Evolutionary conservation across 176 grass and related monocot species (phyloP).

Genomic region (Carex cristatella): DNA sequence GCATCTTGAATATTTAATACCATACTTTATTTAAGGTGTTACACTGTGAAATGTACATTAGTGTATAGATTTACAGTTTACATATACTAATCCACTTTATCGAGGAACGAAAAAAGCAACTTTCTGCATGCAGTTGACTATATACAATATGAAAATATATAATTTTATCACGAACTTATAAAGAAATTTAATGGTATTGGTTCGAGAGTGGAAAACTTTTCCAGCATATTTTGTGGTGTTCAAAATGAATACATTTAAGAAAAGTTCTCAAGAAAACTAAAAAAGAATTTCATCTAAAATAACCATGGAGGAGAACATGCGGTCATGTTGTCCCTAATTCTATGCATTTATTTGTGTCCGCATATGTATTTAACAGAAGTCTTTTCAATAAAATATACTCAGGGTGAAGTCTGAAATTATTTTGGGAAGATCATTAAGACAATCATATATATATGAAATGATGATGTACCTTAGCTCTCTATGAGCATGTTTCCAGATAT

Average conservation of each 20-base stretch:
- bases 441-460: constrained; percentile 23
- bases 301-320: neutral
- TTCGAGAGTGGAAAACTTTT: neutral
- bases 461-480: constrained; percentile 75
- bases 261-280: neutral
- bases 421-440: neutral
- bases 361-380: neutral
- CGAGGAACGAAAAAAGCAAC: neutral
- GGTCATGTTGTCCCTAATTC: neutral
- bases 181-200: neutral
- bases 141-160: neutral
- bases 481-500: constrained; percentile 97
- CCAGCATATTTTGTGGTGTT: neutral
- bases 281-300: neutral
- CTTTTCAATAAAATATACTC: neutral
- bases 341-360: neutral
- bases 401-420: neutral
- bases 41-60: neutral
- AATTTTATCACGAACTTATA: neutral
- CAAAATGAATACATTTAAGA: neutral
- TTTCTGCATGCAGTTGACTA: neutral
- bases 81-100: neutral
- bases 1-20: neutral
- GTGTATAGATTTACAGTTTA: neutral
- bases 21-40: neutral